Conservation (phyloP, 2,329 filamentous ascomycete species). For the Tolypocladium capitatum region DNA sequence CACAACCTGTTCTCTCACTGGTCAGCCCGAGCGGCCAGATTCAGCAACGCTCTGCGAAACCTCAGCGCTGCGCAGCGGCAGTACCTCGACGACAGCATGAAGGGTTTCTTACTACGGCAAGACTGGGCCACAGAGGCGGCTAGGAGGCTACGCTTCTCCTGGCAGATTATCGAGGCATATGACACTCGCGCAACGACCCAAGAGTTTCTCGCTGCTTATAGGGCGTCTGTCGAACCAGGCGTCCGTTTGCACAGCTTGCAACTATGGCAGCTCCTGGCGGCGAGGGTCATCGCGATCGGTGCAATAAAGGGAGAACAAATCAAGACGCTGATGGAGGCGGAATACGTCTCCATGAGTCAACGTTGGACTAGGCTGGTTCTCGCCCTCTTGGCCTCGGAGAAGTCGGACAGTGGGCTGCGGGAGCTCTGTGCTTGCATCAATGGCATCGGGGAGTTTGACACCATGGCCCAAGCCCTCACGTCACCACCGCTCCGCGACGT, state of each 20-base stretch:
- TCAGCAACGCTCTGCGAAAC: constrained; percentile 5
- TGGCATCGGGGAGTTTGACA: constrained; percentile 6
- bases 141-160: constrained; percentile 8
- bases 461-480: constrained; percentile 3
- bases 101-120: constrained; percentile 4
- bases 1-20: constrained; percentile 6
- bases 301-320: constrained; percentile 1
- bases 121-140: constrained; percentile 2
- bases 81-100: constrained; percentile 4
- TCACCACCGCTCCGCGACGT: constrained; percentile 1
- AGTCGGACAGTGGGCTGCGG: constrained; percentile 1
- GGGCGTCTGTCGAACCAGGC: neutral
- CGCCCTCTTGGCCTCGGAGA: constrained; percentile 2
- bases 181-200: constrained; percentile 4
- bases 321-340: constrained; percentile 2
- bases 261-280: constrained; percentile 10
- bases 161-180: constrained; percentile 10
- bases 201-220: constrained; percentile 5
- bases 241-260: constrained; percentile 5
- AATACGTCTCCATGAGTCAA: constrained; percentile 5
- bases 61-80: constrained; percentile 4
- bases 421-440: constrained; percentile 7
- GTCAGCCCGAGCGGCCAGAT: constrained; percentile 7
- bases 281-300: constrained; percentile 4
- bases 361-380: constrained; percentile 9